Conservation (phyloP, 108 stramenopile genomes). For the Epipyxis sp. region DNA sequence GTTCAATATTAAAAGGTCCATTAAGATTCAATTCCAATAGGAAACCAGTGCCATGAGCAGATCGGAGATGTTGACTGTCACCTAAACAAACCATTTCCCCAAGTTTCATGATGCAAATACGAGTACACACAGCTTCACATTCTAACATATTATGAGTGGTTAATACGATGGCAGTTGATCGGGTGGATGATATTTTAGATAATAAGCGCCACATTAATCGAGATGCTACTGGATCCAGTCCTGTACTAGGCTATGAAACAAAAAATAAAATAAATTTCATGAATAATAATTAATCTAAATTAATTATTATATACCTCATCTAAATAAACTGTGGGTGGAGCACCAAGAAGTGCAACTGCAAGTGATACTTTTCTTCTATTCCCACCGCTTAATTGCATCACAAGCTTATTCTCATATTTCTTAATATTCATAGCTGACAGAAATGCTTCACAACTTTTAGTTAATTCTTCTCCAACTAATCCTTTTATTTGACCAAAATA, state of each 20-base stretch:
- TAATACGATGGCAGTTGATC: conserved; percentile 11
- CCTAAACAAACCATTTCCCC: conserved; percentile 32
- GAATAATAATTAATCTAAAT: neutral
- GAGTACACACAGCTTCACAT: conserved; percentile 34
- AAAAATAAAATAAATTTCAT: neutral
- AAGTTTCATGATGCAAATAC: conserved; percentile 31
- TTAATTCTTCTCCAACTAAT: neutral
- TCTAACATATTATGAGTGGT: conserved; percentile 34
- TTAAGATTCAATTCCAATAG: conserved; percentile 7
- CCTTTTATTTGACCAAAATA: conserved; percentile 27
- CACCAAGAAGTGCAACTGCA: conserved; percentile 25
- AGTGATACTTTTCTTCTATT: conserved; percentile 19
- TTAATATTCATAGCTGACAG: conserved; percentile 26
- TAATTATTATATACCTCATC: conserved; percentile 19
- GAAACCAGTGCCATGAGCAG: conserved; percentile 26
- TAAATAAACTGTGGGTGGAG: conserved; percentile 29
- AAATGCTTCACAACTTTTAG: neutral
- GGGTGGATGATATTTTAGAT: conserved; percentile 6
- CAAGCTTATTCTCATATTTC: conserved; percentile 19
- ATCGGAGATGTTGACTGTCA: conserved; percentile 29
- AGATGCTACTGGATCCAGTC: conserved; percentile 26
- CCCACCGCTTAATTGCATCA: conserved; percentile 10
- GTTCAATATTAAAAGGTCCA: neutral
- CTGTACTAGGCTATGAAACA: conserved; percentile 16
- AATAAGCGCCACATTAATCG: conserved; percentile 32